These are phyloP conservation scores for Phytopythium montanum DNA, from an alignment of 352 stramenopile genomes.

Conservation along the genomic window DNA sequence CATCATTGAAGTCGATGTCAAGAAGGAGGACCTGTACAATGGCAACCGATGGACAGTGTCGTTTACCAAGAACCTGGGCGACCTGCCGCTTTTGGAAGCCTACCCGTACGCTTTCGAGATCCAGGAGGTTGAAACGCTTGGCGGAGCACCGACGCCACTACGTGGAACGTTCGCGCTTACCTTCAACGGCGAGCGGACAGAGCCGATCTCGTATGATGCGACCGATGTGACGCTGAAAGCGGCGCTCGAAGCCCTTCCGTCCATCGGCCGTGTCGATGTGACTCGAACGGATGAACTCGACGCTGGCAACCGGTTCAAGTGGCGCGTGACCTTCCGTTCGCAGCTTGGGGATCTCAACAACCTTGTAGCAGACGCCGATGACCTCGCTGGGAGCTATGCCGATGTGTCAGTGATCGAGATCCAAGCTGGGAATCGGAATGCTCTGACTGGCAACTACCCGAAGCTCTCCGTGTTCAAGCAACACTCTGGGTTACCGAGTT, in stretches of 20 bases:
- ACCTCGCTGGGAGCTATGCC: conserved; percentile 57
- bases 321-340: conserved; percentile 93
- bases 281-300: conserved; percentile 63
- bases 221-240: conserved; percentile 81
- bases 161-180: conserved; percentile 86
- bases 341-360: conserved; percentile 78
- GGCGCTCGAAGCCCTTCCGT: conserved; percentile 84
- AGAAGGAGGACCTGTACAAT: conserved; percentile 66
- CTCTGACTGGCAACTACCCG: conserved; percentile 78
- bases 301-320: conserved; percentile 85
- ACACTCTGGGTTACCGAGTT: conserved; percentile 89
- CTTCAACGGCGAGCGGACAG: conserved; percentile 78
- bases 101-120: conserved; percentile 91
- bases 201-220: conserved; percentile 84
- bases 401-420: conserved; percentile 57
- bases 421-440: conserved; percentile 55
- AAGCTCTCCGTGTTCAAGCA: conserved; percentile 87
- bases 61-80: conserved; percentile 95
- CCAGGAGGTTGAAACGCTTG: conserved; percentile 89
- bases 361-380: conserved; percentile 34
- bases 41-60: conserved; percentile 93
- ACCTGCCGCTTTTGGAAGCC: conserved; percentile 88
- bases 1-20: conserved; percentile 68
- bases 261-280: conserved; percentile 90
- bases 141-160: conserved; percentile 92